Percentiles rank a stretch among this genome's conserved stretches.
These are phyloP conservation scores for Pavlovales sp. DNA, from an alignment of 208 protist species.

Conservation along the genomic window DNA sequence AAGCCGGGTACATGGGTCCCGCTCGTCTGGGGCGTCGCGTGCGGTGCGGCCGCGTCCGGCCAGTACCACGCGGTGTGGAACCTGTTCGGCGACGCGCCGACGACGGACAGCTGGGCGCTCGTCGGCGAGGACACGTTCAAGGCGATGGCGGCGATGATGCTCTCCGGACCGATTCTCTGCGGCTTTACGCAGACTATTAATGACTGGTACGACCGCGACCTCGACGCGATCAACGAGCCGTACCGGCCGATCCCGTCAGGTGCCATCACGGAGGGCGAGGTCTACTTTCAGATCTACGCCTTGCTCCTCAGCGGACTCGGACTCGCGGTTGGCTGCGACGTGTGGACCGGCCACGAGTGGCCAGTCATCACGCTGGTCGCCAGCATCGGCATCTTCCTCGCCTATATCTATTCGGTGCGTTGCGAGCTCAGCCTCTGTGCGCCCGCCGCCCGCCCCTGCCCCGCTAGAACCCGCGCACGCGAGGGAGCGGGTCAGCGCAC, in stretches of 20 bases:
- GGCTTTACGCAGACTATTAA: slow-evolving; percentile 57
- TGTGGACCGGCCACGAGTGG: slow-evolving; percentile 35
- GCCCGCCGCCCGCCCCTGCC: too few species aligned
- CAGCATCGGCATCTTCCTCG: slow-evolving; percentile 26
- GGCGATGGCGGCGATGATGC: slow-evolving; percentile 38
- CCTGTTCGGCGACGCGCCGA: slow-evolving; percentile 30
- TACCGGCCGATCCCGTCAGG: slow-evolving; percentile 54
- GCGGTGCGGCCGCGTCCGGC: slow-evolving; percentile 53
- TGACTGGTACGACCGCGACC: slow-evolving; percentile 56
- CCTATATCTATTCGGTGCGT: slow-evolving; percentile 49
- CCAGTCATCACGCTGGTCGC: slow-evolving; percentile 15
- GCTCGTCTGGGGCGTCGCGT: slow-evolving; percentile 57
- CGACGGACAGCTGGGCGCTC: not conserved
- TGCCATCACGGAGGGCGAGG: slow-evolving; percentile 46
- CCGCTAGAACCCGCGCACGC: too few species aligned
- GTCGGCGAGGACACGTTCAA: slow-evolving; percentile 32
- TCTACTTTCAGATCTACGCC: slow-evolving; percentile 42
- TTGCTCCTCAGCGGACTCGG: slow-evolving; percentile 39
- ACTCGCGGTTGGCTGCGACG: slow-evolving; percentile 25
- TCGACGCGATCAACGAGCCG: slow-evolving; percentile 60
- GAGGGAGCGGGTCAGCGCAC: too few species aligned
- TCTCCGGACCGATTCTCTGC: slow-evolving; percentile 48
- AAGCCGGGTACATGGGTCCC: slow-evolving; percentile 57
- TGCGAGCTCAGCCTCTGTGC: too few species aligned
- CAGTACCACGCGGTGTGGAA: slow-evolving; percentile 47